Base-by-base conservation (phyloP, 805 yeast genomes). In the Zygotorulaspora danielsina region DNA sequence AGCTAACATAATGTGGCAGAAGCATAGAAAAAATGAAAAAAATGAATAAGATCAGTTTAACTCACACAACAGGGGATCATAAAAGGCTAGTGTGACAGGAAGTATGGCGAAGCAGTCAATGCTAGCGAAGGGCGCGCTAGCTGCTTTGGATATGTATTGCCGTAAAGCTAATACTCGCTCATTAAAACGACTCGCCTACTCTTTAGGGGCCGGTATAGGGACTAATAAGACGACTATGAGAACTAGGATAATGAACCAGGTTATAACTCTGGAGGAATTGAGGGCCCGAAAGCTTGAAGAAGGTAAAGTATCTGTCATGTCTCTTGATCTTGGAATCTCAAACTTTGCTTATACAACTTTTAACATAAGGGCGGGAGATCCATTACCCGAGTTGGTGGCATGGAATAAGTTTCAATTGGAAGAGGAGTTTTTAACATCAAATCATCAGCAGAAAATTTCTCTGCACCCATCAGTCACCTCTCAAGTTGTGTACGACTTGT, bases 271-370 rank as follows among this genome's bases (percentile, higher is more conserved):
- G 19, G 41, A 49, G 29, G 25, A 36, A 5, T 33, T 53, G 12
- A 26, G 46, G 16, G n/a, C 22, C 8, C 35, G 32, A 3, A 29
- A 33, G 19, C 8, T 15, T 2, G 34, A 49, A 18, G 43, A 54
- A 2, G 44, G 47, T 2, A 35, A 35, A 12, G 44, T 58, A 32
- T 46, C 47, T 12, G 41, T 67, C 3, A 42, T 63, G 3, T 59
- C 70, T 0, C 57, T 67, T 7, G 72, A 67, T 40, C 54, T 63
- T 43, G 72, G 72, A 2, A 47, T 67, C 5, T 49, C 59, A 2
- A 67, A 67, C 47, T 65, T 67, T 39, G 61, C 70, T 1, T 53
- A 43, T 13, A 29, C 63, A 2, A 48, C 49, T 25, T 42, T 65
- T 11, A 50, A 55, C 21, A 47, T 59, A 45, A 42, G 49, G 21